Base-by-base conservation (phyloP, 2,329 filamentous ascomycete genomes). In the Fonsecaea multimorphosa region DNA sequence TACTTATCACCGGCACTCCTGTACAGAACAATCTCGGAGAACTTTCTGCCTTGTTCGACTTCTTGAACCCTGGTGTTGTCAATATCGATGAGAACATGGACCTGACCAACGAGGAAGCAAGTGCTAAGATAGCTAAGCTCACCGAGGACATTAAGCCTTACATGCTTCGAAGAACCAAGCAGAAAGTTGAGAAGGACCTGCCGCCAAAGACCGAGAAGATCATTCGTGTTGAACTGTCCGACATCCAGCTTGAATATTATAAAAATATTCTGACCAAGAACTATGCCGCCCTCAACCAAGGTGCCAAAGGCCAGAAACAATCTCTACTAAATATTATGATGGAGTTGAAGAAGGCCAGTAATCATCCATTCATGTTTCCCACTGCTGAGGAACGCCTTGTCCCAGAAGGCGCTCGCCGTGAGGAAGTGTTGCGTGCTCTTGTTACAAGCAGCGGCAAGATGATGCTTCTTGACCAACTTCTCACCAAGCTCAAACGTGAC, bases 191-290 rank as follows among this genome's bases (percentile, higher is more conserved):
- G 77, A 96, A 93, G 24, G 95, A 99, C 72, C 82, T 99, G 29
- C 95, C 95, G 12, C 93, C 94, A 0, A 99, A 99, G 82, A 97
- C 92, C 0, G 95, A 99, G 77, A 99, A 98, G 82, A 99, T 99
- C 71, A 96, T 99, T 76, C 92, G 96, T 63, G 95, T 99, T 46
- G 95, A 98, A 78, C 84, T 99, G 58, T 96, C 95, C 0, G 95
- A 99, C 78, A 89, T 98, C 31, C 95, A 99, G 76, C 83, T 98
- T 9, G 94, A 99, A 70, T 98, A 97, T 78, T 99, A 99, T 83
- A 98, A 98, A 80, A 98, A 98, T 75, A 98, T 99, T 65, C 84
- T 99, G 27, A 98, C 95, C 0, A 89, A 94, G 74, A 99, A 99
- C 76, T 99, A 99, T 74, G 89, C 93, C 32, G 95, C 94, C 2